Conservation (phyloP, 805 yeast species). For the Yarrowia osloensis region DNA sequence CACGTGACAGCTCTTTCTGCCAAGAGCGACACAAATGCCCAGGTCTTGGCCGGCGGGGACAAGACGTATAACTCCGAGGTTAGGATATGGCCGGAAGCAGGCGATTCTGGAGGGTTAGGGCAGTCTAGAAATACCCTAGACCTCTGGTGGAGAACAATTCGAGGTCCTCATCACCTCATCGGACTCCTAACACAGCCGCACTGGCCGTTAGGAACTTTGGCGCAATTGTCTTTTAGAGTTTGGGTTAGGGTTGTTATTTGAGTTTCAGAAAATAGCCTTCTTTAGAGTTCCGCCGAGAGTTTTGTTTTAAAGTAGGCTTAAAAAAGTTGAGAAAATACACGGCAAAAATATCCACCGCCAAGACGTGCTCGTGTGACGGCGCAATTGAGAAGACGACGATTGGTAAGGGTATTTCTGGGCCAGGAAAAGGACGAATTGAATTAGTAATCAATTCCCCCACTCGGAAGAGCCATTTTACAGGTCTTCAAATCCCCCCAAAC, state of each 20-base stretch:
- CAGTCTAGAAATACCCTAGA: not conserved
- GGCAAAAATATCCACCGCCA: slow-evolving; percentile 24
- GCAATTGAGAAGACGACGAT: no score
- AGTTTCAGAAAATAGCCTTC: not conserved
- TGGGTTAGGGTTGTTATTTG: not conserved
- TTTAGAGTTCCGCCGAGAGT: not conserved
- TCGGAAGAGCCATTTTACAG: no score
- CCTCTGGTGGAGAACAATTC: no score
- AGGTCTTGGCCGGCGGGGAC: slow-evolving; percentile 14
- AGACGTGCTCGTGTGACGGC: slow-evolving; percentile 8
- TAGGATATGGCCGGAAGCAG: no score
- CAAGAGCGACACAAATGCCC: not conserved
- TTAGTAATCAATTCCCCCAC: no score
- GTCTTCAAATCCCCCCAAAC: not conserved
- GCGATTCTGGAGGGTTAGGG: not conserved
- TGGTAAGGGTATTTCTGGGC: no score
- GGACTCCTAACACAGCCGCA: not conserved
- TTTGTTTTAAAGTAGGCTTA: not conserved
- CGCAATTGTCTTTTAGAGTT: not conserved
- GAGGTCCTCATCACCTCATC: no score
- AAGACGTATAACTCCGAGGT: not conserved
- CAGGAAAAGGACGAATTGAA: no score
- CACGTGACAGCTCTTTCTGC: slow-evolving; percentile 14
- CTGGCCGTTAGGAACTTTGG: not conserved
- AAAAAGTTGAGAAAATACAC: not conserved